Evolutionary conservation across 2,329 filamentous ascomycete genomes (phyloP).

Genomic region (Sporothrix protearum): DNA sequence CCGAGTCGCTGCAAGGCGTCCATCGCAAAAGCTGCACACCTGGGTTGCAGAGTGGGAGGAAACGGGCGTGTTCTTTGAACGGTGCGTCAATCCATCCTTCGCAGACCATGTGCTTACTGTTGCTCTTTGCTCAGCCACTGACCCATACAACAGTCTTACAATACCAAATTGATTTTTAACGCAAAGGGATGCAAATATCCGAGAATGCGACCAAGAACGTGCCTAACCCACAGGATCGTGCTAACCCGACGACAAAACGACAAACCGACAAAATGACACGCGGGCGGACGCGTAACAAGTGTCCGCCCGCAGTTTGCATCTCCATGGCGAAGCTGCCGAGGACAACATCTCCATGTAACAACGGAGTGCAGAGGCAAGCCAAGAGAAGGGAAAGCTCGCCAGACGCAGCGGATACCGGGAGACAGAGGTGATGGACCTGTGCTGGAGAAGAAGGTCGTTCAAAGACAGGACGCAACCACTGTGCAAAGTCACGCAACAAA

Average conservation of each 20-base stretch:
- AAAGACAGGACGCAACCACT: background rate
- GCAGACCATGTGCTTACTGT: too few species aligned
- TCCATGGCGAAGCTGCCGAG: background rate
- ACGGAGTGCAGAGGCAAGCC: background rate
- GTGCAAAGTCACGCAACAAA: background rate
- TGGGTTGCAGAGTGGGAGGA: slow-evolving; percentile 26
- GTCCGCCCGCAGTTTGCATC: background rate
- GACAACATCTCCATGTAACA: background rate
- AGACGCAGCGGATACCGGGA: too few species aligned
- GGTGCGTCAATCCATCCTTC: slow-evolving; percentile 9
- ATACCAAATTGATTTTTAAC: slow-evolving; percentile 19
- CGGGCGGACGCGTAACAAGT: background rate
- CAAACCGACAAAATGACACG: background rate
- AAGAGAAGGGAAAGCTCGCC: background rate
- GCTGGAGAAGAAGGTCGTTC: background rate
- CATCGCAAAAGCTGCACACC: slow-evolving; percentile 3
- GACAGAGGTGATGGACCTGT: background rate
- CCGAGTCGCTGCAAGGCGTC: background rate
- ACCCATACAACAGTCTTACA: slow-evolving; percentile 6
- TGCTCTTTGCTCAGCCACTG: background rate
- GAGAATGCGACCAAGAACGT: background rate
- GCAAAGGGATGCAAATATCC: background rate
- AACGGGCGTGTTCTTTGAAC: slow-evolving; percentile 24
- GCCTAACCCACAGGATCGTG: background rate
- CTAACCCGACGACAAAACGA: background rate